A percentile compares a stretch with the other conserved stretches of the same genome.
Conservation (phyloP, 176 grass and related monocot genomes). For the Aegilops umbellulata region DNA sequence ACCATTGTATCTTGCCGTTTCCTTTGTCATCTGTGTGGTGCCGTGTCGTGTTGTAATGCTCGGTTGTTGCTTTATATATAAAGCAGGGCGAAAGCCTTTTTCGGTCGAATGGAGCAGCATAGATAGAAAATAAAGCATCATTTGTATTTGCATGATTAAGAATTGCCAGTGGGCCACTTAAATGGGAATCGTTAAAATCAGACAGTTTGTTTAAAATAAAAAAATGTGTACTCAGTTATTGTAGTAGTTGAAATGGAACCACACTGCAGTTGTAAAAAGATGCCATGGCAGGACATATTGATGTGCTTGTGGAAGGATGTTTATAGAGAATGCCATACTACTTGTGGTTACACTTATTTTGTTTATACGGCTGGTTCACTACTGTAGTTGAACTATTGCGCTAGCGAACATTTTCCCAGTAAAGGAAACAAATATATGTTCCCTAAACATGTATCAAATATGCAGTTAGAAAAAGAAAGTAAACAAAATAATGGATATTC, state of each 20-base stretch:
- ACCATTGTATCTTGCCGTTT: too few species aligned
- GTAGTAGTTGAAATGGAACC: constrained; percentile 1
- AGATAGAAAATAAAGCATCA: neutral
- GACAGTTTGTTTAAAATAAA: neutral
- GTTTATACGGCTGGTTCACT: neutral
- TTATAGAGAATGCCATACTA: neutral
- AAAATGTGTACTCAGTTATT: neutral
- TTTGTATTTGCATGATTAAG: neutral
- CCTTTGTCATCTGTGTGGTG: too few species aligned
- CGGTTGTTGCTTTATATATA: too few species aligned
- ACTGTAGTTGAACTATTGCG: neutral
- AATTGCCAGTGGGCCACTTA: neutral
- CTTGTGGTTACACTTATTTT: neutral
- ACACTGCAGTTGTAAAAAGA: neutral
- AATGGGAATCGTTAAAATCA: neutral
- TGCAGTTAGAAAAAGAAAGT: neutral
- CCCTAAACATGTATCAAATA: neutral
- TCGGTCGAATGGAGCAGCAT: neutral
- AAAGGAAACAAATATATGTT: neutral
- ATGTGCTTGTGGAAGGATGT: neutral
- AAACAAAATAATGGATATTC: neutral
- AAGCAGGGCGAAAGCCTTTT: too few species aligned
- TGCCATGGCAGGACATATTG: neutral
- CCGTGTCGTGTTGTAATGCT: too few species aligned
- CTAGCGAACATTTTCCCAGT: neutral